Percentiles rank a stretch among this genome's conserved stretches.
phyloP scores from a whole-genome alignment of 2,329 filamentous ascomycete species.

The Metarhizium album region DNA sequence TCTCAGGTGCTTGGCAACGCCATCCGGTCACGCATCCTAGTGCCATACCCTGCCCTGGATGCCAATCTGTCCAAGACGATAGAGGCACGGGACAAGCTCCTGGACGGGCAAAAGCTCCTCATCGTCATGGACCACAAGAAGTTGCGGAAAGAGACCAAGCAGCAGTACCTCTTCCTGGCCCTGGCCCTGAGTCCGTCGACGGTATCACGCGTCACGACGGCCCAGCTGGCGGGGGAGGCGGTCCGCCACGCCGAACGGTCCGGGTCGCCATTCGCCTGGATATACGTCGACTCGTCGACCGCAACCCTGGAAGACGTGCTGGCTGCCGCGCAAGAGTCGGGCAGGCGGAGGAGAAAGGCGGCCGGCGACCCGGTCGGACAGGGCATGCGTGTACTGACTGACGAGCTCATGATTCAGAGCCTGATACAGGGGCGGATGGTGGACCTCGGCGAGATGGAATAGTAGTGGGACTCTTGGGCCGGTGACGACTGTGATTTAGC shows the following conservation, averaged over 20 bases:
- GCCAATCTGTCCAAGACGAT: slow-evolving; percentile 50
- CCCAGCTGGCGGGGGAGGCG: slow-evolving; percentile 52
- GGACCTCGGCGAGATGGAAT: slow-evolving; percentile 41
- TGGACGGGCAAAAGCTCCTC: slow-evolving; percentile 57
- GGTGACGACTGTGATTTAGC: too few relatives aligned
- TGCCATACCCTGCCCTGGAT: slow-evolving; percentile 45
- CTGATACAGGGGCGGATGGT: slow-evolving; percentile 75
- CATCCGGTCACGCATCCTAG: slow-evolving; percentile 61
- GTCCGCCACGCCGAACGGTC: slow-evolving; percentile 40
- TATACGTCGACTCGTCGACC: slow-evolving; percentile 63
- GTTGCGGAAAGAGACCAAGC: slow-evolving; percentile 50
- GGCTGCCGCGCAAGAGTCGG: slow-evolving; percentile 12
- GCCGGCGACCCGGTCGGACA: slow-evolving; percentile 26
- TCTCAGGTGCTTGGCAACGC: slow-evolving; percentile 68
- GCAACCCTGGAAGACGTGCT: slow-evolving; percentile 43
- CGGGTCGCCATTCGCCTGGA: slow-evolving; percentile 54
- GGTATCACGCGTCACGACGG: slow-evolving; percentile 53
- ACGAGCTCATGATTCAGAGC: slow-evolving; percentile 87
- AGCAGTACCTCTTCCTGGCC: slow-evolving; percentile 70
- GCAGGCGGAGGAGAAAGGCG: slow-evolving; percentile 31
- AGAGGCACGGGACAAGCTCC: slow-evolving; percentile 46
- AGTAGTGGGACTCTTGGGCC: neutral
- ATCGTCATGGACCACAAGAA: slow-evolving; percentile 52
- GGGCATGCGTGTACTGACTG: slow-evolving; percentile 58
- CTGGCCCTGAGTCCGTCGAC: slow-evolving; percentile 61